Evolutionary conservation across 345 rosid genomes (phyloP).

Genomic region (Boechera divaricarpa): DNA sequence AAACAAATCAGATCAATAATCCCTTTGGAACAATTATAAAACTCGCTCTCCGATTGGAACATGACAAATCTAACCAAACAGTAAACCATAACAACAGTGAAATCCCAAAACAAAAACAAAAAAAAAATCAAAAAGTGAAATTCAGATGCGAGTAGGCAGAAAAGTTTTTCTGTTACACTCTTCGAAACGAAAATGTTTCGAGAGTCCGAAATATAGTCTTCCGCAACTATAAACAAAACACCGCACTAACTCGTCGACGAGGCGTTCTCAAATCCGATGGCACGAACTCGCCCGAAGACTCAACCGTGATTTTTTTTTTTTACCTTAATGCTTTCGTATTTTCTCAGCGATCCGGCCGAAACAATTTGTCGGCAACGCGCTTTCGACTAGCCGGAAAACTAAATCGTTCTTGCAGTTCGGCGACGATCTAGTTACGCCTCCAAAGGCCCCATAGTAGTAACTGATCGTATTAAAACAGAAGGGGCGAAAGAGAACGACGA

Average conservation of each 20-base stretch:
- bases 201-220: not conserved
- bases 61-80: slow-evolving; percentile 17
- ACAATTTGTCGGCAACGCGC: slow-evolving; percentile 36
- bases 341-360: slow-evolving; percentile 27
- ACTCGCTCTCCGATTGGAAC: not conserved
- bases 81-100: slow-evolving; percentile 5
- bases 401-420: slow-evolving; percentile 17
- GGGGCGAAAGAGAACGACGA: slow-evolving; percentile 14
- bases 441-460: not conserved
- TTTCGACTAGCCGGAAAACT: slow-evolving; percentile 20
- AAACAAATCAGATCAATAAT: slow-evolving; percentile 9
- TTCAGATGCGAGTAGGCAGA: slow-evolving; percentile 14
- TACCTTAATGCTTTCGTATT: slow-evolving; percentile 11
- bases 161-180: not conserved
- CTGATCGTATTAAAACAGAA: not conserved
- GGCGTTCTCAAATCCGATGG: slow-evolving; percentile 24
- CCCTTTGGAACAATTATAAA: not conserved
- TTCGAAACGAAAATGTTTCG: not conserved
- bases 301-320: not conserved
- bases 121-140: not conserved
- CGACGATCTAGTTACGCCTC: slow-evolving; percentile 31
- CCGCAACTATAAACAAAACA: slow-evolving; percentile 22
- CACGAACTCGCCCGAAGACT: slow-evolving; percentile 10
- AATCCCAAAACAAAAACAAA: not conserved
- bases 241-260: slow-evolving; percentile 4